Base-by-base conservation (phyloP, 2,329 filamentous ascomycete species). In the Calonectria henricotiae region DNA sequence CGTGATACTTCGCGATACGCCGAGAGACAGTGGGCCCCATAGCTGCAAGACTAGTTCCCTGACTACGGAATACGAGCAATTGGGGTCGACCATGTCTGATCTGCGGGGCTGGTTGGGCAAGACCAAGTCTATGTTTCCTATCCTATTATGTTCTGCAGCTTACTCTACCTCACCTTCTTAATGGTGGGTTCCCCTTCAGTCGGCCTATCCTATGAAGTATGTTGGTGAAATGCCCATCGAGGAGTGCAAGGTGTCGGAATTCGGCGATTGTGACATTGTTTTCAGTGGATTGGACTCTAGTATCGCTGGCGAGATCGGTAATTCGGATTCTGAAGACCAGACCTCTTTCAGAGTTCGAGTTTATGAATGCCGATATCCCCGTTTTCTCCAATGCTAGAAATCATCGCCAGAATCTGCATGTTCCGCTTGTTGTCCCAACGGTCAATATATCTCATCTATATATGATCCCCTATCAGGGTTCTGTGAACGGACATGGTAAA, bases 341-440 rank as follows among this genome's bases (percentile, higher is more conserved):
- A 44, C 17, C n/a, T 30, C 4, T 30, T 30, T 30, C 5, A 95
- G 95, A 98, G 83, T 93, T 94, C 89, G 93, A 93, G 76, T 98
- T 98, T 83, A 89, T 97, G 79, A 93, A 92, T 80, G 92, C 94
- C 71, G 92, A 98, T 79, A 90, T 98, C 61, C 91, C 94, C 78
- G 93, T 98, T 81, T 98, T 99, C 86, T 98, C 95, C 78, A 99
- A 98, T 83, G 95, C 96, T 62, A 98, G 98, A 85, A 98, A 98
- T 89, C 94, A 98, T 88, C 93, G 96, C 77, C 92, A 92, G 80
- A 92, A 97, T 81, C 94, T 95, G 17, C 87, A 96, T 51, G 95
- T 98, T 2, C 96, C 96, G 11, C 91, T 98, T 79, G 93, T 98
- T 73, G 95, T 98, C 8, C 96, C 96, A 1, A 97, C 95, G n/a